Conservation (phyloP, 768 basidiomycete species). For the Mycena latifolia region DNA sequence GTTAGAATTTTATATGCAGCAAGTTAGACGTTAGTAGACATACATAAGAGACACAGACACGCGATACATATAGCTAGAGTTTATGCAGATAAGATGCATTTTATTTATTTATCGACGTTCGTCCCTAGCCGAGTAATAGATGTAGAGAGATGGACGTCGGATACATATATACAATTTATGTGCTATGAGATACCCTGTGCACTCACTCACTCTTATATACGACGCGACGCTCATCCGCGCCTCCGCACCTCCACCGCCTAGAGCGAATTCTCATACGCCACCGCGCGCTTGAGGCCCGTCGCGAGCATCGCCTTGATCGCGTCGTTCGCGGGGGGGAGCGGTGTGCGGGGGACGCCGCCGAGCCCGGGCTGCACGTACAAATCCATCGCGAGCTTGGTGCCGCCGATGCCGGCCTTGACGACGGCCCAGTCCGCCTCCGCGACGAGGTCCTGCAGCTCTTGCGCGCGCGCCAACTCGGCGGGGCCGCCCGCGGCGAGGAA, state of each 20-base stretch:
- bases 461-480: conserved; percentile 51
- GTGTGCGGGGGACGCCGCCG: conserved; percentile 33
- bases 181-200: too few relatives aligned
- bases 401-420: conserved; percentile 51
- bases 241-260: background rate
- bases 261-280: conserved; percentile 36
- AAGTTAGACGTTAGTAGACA: too few relatives aligned
- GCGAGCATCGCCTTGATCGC: conserved; percentile 31
- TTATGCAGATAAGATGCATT: too few relatives aligned
- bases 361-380: conserved; percentile 32
- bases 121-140: background rate
- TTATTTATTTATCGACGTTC: background rate
- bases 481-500: conserved; percentile 17
- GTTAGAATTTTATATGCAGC: too few relatives aligned
- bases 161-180: conserved; percentile 9
- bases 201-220: too few relatives aligned
- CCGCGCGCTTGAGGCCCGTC: conserved; percentile 25
- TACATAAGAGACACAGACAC: too few relatives aligned
- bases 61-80: too few relatives aligned
- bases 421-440: conserved; percentile 72
- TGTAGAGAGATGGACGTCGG: background rate
- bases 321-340: conserved; percentile 21
- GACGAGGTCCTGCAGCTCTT: conserved; percentile 68
- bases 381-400: conserved; percentile 39
- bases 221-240: too few relatives aligned